These are phyloP conservation scores for Suillus placidus DNA, from an alignment of 768 basidiomycete genomes.

Conservation along the genomic window DNA sequence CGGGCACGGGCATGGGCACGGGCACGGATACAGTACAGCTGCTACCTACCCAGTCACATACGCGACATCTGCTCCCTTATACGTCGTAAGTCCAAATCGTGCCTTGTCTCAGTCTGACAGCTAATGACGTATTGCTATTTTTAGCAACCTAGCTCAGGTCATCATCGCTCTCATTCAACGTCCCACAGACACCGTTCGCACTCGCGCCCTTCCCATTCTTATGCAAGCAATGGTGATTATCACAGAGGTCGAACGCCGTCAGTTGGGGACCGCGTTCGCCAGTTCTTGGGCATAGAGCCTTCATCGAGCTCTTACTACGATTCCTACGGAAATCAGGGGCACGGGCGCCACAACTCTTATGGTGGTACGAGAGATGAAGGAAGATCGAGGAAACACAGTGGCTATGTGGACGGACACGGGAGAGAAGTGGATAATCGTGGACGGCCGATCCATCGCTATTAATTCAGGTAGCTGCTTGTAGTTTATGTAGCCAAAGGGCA, in stretches of 20 bases:
- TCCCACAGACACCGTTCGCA: conserved; percentile 21
- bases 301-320: conserved; percentile 16
- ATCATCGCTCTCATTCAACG: conserved; percentile 20
- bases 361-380: conserved; percentile 25
- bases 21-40: conserved; percentile 13
- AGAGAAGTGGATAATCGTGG: conserved; percentile 31
- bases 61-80: conserved; percentile 9
- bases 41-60: conserved; percentile 14
- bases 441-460: conserved; percentile 7
- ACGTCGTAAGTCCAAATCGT: conserved; percentile 17
- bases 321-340: conserved; percentile 17
- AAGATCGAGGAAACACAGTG: conserved; percentile 7
- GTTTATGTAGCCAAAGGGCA: background rate
- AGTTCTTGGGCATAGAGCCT: conserved; percentile 38
- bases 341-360: conserved; percentile 30
- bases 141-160: conserved; percentile 27
- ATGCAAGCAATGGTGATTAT: conserved; percentile 9
- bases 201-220: conserved; percentile 14
- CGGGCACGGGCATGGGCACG: background rate
- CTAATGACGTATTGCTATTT: background rate
- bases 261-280: conserved; percentile 41
- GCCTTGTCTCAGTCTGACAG: background rate
- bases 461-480: background rate
- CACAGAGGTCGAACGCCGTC: conserved; percentile 23
- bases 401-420: conserved; percentile 28